Conservation (phyloP, 148 eudicot genomes). For the Gaultheria prostrata region DNA sequence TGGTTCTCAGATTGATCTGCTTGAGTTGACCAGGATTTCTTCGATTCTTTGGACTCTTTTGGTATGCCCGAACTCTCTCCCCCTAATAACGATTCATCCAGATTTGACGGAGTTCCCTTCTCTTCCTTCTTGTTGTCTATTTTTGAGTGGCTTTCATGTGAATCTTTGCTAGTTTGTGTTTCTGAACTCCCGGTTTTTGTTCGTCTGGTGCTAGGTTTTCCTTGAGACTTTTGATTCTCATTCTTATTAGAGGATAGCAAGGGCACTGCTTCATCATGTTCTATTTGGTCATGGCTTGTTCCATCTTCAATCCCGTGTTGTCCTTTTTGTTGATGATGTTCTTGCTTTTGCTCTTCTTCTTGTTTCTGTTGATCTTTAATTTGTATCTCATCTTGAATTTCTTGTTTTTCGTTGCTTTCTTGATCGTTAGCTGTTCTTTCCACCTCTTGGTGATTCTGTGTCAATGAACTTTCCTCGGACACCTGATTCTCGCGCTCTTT, state of each 20-base stretch:
- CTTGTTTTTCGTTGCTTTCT: slow-evolving; percentile 14
- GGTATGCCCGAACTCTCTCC: slow-evolving; percentile 58
- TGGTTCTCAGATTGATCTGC: slow-evolving; percentile 40
- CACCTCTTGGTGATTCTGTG: slow-evolving; percentile 33
- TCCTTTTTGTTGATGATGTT: slow-evolving; percentile 11
- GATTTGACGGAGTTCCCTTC: slow-evolving; percentile 28
- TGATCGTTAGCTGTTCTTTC: slow-evolving; percentile 1
- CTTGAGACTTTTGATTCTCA: background rate
- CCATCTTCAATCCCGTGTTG: slow-evolving; percentile 25
- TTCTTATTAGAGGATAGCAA: background rate
- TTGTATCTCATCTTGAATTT: slow-evolving; percentile 12
- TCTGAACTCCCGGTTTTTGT: slow-evolving; percentile 12
- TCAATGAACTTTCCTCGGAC: slow-evolving; percentile 46
- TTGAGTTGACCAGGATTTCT: slow-evolving; percentile 45
- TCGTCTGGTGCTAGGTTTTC: background rate
- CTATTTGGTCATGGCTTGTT: slow-evolving; percentile 28
- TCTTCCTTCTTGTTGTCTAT: slow-evolving; percentile 17
- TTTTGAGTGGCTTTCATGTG: background rate
- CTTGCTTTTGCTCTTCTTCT: slow-evolving; percentile 24
- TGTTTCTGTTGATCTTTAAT: slow-evolving; percentile 26
- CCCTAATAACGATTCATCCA: slow-evolving; percentile 18
- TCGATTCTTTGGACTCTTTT: slow-evolving; percentile 51
- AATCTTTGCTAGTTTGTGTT: background rate
- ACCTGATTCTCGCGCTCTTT: slow-evolving; percentile 16
- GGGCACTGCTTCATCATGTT: slow-evolving; percentile 28